phyloP scores from a whole-genome alignment of 192 early-diverging fungal species.

The Ramicandelaber brevisporus region DNA sequence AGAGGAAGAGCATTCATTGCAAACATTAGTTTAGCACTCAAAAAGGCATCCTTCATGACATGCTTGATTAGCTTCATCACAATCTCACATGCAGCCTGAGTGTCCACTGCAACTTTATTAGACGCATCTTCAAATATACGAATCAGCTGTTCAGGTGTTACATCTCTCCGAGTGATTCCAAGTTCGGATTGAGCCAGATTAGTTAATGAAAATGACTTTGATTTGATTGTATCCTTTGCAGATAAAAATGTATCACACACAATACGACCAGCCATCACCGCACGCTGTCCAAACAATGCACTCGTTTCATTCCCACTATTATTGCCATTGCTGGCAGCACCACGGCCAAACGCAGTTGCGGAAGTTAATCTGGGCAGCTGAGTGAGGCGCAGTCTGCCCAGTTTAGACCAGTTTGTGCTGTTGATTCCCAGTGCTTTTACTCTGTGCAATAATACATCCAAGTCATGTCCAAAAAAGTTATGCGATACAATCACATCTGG shows the following conservation, averaged over 20 bases:
- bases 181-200: conserved; percentile 53
- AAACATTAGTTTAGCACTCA: conserved; percentile 62
- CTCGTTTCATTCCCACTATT: conserved; percentile 17
- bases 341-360: too few species aligned
- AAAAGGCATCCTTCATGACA: conserved; percentile 53
- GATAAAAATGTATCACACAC: conserved; percentile 82
- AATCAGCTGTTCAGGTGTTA: conserved; percentile 55
- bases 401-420: conserved; percentile 64
- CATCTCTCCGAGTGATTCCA: conserved; percentile 47
- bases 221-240: conserved; percentile 61
- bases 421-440: conserved; percentile 57
- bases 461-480: conserved; percentile 86
- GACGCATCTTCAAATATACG: conserved; percentile 34
- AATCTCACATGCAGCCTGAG: conserved; percentile 7
- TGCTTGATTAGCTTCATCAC: conserved; percentile 54
- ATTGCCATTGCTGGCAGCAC: conserved; percentile 57
- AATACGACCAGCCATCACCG: conserved; percentile 58
- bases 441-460: conserved; percentile 80
- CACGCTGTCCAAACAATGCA: conserved; percentile 31
- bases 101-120: too few species aligned
- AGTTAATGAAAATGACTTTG: conserved; percentile 64
- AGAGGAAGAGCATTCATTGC: conserved; percentile 73
- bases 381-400: conserved; percentile 63
- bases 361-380: conserved; percentile 67
- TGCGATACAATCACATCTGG: conserved; percentile 91